Evolutionary conservation across 495 filamentous ascomycete species (phyloP), one percentile per base, ranked within the genome.

Genomic region (Saxispiralis lemnorum): DNA sequence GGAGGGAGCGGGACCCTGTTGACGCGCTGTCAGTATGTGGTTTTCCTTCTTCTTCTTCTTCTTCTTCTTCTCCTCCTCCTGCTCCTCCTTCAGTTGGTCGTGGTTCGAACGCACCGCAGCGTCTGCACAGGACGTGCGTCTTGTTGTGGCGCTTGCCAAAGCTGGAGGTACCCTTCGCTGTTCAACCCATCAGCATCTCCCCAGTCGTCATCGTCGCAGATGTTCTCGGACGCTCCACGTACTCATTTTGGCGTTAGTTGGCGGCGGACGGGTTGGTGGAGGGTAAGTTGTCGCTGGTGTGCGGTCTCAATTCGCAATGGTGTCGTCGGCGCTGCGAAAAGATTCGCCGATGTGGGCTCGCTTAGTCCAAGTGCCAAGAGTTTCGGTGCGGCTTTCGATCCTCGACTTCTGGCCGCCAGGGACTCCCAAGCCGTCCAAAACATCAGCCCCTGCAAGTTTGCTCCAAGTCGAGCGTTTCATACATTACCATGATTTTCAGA

Each of bases 61-160:
- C 37, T 47, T 38, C 16, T n/a, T n/a, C n/a, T n/a, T n/a, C n/a
- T 17, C 35, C 24, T 5, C 30, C 52, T 61, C 18, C 38, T 47
- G 32, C 39, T 42, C 11, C 31, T 11, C 35, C 37, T 47, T 38
- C 16, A 30, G 38, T 31, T 34, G 18, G 33, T 35, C 31, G 28
- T 44, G 17, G 2, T 39, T 39, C 15, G 7, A 17, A 35, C 38
- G 39, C 48, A 93, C 89, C 89, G 79, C 89, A 97, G 67, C 89
- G 92, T 74, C 92, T 78, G 83, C 89, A 97, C 65, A 97, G 75
- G 57, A 83, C 89, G 75, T 97, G 89, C 67, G 92, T 84, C 75
- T 97, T 97, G 74, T 88, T 97, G 75, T 97, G 83, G 76, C 84
- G 84, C 77, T 88, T 89, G 68, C 86, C 87, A 67, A 93, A 93